These are phyloP conservation scores for Helianthus tuberosus DNA, from an alignment of 129 eudicot genomes.

Conservation along the genomic window DNA sequence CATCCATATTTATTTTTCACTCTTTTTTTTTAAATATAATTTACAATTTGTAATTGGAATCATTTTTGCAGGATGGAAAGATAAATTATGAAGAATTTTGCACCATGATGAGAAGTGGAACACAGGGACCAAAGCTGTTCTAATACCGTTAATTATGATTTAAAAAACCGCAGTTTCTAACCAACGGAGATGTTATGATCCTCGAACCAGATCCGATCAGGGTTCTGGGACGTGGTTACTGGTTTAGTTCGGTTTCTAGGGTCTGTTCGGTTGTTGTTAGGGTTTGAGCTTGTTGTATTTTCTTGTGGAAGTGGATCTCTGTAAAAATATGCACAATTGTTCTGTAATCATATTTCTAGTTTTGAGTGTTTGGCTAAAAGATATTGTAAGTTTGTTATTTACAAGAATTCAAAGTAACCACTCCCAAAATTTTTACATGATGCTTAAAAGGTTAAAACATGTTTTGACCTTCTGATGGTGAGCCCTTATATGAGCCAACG, in stretches of 20 bases:
- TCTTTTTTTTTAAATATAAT: not conserved
- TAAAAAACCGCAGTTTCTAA: not conserved
- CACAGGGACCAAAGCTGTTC: conserved; percentile 10
- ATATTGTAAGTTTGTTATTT: not conserved
- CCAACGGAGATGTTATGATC: not conserved
- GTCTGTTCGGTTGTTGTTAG: conserved; percentile 1
- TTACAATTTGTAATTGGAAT: conserved; percentile 1
- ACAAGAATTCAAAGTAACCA: not conserved
- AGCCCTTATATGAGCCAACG: too few species aligned
- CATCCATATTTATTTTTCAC: not conserved
- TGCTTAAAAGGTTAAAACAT: too few species aligned
- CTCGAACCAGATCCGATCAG: not conserved
- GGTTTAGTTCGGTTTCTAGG: not conserved
- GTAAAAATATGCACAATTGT: conserved; percentile 15
- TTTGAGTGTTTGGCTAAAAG: not conserved
- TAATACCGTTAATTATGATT: not conserved
- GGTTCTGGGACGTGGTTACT: not conserved
- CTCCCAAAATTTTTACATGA: not conserved
- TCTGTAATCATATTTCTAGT: conserved; percentile 4
- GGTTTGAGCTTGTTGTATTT: conserved; percentile 12
- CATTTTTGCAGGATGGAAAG: conserved; percentile 18
- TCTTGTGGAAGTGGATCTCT: conserved; percentile 17
- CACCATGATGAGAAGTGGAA: conserved; percentile 20
- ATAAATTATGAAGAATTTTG: conserved; percentile 15
- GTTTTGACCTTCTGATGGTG: too few species aligned